Base-by-base conservation (phyloP, 768 basidiomycete species). In the Kwoniella pini region DNA sequence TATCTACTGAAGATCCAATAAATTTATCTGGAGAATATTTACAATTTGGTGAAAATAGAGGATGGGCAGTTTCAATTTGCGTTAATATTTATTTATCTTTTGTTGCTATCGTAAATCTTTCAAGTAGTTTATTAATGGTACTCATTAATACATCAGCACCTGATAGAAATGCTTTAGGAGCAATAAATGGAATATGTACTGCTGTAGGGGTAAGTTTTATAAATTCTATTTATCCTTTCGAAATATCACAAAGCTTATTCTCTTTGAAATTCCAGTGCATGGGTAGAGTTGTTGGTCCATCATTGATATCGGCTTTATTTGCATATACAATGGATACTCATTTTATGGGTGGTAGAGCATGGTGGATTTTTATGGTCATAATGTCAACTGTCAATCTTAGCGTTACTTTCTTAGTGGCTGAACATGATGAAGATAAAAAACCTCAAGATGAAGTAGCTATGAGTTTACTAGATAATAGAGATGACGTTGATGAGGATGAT, bases 321-420 rank as follows among this genome's bases (percentile, higher is more conserved):
- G 77, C 77, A 13, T 57, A 74, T 22, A 76, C 75, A 5, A 75
- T 78, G 65, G 75, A 76, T 50, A 62, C 68, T 12, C 63, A 67
- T 26, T 65, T 75, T 1, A 51, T 76, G 9, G 70, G 67, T 12
- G 77, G 77, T 0, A 61, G 72, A 40, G 57, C 76, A 26, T 78
- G 77, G 77, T 78, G 77, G 77, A 75, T 78, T 51, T 70, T 76
- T 54, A 75, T 78, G 62, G 67, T 74, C n/a, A 42, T 67, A 42
- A 65, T 76, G 45, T 76, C 70, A 28, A 26, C 63, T 10, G 36
- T 78, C 60, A 78, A 75, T 46, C 72, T 69, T 19, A 21, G n/a
- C 4, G 50, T 57, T 3, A 21, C 48, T 22, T 38, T 51, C 15
- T 50, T 57, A 22, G 54, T 63, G 3, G 58, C 52, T 17, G 28